Conservation (phyloP, 2,329 filamentous ascomycete species). For the Ilyonectria destructans region DNA sequence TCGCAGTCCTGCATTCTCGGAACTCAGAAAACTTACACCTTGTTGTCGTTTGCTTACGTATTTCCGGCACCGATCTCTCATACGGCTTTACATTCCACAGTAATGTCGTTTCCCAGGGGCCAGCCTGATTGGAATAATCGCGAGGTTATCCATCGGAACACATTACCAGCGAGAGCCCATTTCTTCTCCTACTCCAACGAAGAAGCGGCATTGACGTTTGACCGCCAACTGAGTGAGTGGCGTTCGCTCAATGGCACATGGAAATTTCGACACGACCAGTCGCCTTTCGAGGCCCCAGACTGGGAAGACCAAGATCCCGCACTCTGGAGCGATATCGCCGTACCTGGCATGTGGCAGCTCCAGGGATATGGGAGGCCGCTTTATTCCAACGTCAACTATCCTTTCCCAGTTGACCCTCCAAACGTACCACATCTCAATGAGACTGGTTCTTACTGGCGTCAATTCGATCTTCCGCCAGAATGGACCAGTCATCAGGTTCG, state of each 20-base stretch:
- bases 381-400: constrained; percentile 78
- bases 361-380: constrained; percentile 77
- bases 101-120: constrained; percentile 2
- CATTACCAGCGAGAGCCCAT: constrained; percentile 31
- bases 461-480: constrained; percentile 66
- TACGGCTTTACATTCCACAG: background rate
- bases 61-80: no score
- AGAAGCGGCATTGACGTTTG: background rate
- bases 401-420: constrained; percentile 76
- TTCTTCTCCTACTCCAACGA: constrained; percentile 12
- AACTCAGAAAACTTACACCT: no score
- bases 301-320: constrained; percentile 29
- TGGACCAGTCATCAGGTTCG: constrained; percentile 67
- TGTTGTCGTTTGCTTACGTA: no score
- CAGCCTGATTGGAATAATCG: constrained; percentile 52
- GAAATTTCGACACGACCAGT: constrained; percentile 56
- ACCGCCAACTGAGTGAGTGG: constrained; percentile 43
- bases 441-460: constrained; percentile 73
- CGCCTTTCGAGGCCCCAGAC: constrained; percentile 49
- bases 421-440: constrained; percentile 73
- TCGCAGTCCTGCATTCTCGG: no score
- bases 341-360: constrained; percentile 79
- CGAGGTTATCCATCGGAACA: constrained; percentile 38
- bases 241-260: constrained; percentile 62
- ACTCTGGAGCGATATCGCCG: constrained; percentile 63